phyloP scores from a whole-genome alignment of 768 basidiomycete species.

The Rhizopogon vulgaris region DNA sequence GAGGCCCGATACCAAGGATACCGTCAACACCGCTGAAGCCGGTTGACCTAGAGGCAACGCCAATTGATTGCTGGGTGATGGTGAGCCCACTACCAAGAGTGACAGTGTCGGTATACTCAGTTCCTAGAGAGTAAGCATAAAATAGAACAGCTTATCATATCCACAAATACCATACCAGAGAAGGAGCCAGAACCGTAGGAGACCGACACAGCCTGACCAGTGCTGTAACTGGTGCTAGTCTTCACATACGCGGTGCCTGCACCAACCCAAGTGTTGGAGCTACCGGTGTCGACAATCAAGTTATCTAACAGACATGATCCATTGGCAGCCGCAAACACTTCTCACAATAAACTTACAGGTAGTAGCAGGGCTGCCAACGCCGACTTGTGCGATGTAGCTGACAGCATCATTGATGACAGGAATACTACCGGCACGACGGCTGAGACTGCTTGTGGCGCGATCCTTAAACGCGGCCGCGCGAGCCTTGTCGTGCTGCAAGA shows the following conservation, averaged over 20 bases:
- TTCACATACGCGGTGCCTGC: conserved; percentile 34
- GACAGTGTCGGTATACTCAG: conserved; percentile 49
- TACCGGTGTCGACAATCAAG: conserved; percentile 51
- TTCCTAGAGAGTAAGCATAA: conserved; percentile 23
- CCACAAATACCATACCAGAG: conserved; percentile 32
- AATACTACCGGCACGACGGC: conserved; percentile 19
- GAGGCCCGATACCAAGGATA: conserved; percentile 62
- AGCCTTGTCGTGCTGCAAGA: conserved; percentile 45
- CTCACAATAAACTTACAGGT: conserved; percentile 30
- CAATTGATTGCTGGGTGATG: conserved; percentile 55
- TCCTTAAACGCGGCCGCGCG: conserved; percentile 42
- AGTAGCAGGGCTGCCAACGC: conserved; percentile 50
- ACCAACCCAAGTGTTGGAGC: conserved; percentile 57
- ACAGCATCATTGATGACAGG: conserved; percentile 38
- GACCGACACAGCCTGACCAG: conserved; percentile 32
- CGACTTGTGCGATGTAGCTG: conserved; percentile 33
- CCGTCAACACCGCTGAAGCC: conserved; percentile 52
- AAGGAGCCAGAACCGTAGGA: conserved; percentile 58
- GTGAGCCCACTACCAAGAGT: conserved; percentile 44
- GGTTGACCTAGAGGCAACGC: conserved; percentile 43
- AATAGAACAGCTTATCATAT: not conserved
- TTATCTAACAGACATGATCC: conserved; percentile 27
- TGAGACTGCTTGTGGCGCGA: conserved; percentile 13
- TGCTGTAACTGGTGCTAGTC: conserved; percentile 43
- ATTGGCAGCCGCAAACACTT: not conserved